Base-by-base conservation (phyloP, 257 asterid species). In the Gentiana straminea region DNA sequence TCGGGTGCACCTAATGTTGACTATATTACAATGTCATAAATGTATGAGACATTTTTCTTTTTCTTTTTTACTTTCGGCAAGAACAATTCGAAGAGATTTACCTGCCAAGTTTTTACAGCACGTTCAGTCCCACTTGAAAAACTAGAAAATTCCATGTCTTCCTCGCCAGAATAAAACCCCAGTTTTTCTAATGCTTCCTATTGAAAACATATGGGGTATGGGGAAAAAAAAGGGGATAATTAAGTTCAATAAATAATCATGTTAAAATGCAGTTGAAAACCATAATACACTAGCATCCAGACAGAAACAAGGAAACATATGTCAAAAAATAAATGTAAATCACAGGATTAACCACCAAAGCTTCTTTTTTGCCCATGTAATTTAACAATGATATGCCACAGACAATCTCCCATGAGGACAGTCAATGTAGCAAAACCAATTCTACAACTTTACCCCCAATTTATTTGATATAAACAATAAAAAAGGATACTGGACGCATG, bases 21-120 rank as follows among this genome's bases (percentile, higher is more conserved):
- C 98, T 91, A 81, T 57, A 24, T 52, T 33, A 41, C 35, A 44
- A 46, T 41, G n/a, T 65, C 50, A 33, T 0, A 35, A 8, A 13
- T 52, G 35, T 6, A 4, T 37, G n/a, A 49, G 38, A 12, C 36
- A 34, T 5, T 33, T 51, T 35, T 68, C 33, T 35, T 43, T 5
- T 33, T 51, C 51, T 68, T 37, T 35, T 43, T 11, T 35, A 49
- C 13, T 45, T 24, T 54, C 10, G 49, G 35, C 35, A 41, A 50
- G 44, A 55, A 11, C 35, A 57, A n/a, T 50, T 35, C n/a, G 43
- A 24, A 24, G 13, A 2, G 54, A 76, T 86, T 33, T 77, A 91
- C 98, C 79, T 87, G 98, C 98, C 98, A 91, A 49, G 97, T 87
- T 77, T 83, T 87, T 24, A 87, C 95, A 41, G 98, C 97, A 51